Conservation (phyloP, 306 rosid genomes). For the Prunus mume region DNA sequence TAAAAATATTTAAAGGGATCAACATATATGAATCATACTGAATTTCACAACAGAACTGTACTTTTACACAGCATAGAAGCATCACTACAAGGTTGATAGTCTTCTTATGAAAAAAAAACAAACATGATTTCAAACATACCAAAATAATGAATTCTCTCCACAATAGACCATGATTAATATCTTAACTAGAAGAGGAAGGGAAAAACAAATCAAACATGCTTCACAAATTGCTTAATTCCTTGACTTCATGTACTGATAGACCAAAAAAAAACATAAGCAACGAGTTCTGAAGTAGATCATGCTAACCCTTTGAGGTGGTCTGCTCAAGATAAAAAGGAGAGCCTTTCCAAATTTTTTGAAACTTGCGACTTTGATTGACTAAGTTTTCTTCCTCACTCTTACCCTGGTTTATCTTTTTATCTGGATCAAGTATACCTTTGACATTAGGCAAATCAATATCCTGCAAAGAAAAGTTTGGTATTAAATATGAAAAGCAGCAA, state of each 20-base stretch:
- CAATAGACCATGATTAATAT: background rate
- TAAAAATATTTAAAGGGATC: background rate
- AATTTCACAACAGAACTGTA: background rate
- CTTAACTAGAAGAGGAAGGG: background rate
- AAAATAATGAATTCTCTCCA: background rate
- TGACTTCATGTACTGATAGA: background rate
- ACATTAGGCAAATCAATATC: background rate
- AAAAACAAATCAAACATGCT: background rate
- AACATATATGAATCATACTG: background rate
- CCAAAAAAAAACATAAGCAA: background rate
- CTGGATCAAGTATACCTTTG: background rate
- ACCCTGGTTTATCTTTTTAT: background rate
- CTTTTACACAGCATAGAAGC: background rate
- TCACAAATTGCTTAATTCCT: background rate
- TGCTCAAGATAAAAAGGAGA: constrained; percentile 6
- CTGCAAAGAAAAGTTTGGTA: background rate
- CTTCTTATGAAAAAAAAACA: no score
- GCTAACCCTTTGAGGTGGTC: constrained; percentile 2
- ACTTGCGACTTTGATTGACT: background rate
- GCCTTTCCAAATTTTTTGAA: background rate
- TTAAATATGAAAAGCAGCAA: background rate
- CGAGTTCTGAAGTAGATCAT: background rate
- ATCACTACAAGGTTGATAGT: background rate
- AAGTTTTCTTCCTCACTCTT: constrained; percentile 8
- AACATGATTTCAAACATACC: constrained; percentile 5